These are phyloP conservation scores for Cyclotella kingstonii DNA, from an alignment of 108 stramenopile genomes.

Conservation along the genomic window DNA sequence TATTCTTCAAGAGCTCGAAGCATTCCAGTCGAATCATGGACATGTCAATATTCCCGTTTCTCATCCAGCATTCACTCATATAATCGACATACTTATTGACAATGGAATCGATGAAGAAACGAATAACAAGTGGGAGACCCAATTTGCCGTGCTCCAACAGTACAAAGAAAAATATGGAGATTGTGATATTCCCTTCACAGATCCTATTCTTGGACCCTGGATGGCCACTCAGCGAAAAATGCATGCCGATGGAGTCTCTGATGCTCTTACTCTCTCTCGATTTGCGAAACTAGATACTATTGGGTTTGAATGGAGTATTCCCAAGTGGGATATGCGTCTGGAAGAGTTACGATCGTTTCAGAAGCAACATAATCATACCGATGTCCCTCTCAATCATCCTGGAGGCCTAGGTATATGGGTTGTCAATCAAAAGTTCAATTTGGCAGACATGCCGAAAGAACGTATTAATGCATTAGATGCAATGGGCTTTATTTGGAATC, in stretches of 20 bases:
- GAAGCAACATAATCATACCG: slow-evolving; percentile 18
- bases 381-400: slow-evolving; percentile 17
- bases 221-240: slow-evolving; percentile 23
- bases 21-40: slow-evolving; percentile 1
- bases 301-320: slow-evolving; percentile 34
- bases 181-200: slow-evolving; percentile 38
- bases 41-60: slow-evolving; percentile 16
- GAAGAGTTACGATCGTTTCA: slow-evolving; percentile 28
- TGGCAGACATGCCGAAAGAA: slow-evolving; percentile 38
- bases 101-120: slow-evolving; percentile 14
- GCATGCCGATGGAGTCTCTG: slow-evolving; percentile 5
- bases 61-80: slow-evolving; percentile 11
- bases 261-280: slow-evolving; percentile 6
- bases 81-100: slow-evolving; percentile 9
- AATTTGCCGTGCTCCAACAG: slow-evolving; percentile 13
- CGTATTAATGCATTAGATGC: slow-evolving; percentile 34
- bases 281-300: slow-evolving; percentile 30
- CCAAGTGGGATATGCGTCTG: slow-evolving; percentile 39
- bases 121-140: slow-evolving; percentile 11
- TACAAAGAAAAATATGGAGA: slow-evolving; percentile 41
- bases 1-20: slow-evolving; percentile 7
- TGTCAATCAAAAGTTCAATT: slow-evolving; percentile 42
- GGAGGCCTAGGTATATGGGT: slow-evolving; percentile 39
- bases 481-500: slow-evolving; percentile 49
- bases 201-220: slow-evolving; percentile 28